phyloP scores from a whole-genome alignment of 352 stramenopile genomes.

The Pythium plurisporium region DNA sequence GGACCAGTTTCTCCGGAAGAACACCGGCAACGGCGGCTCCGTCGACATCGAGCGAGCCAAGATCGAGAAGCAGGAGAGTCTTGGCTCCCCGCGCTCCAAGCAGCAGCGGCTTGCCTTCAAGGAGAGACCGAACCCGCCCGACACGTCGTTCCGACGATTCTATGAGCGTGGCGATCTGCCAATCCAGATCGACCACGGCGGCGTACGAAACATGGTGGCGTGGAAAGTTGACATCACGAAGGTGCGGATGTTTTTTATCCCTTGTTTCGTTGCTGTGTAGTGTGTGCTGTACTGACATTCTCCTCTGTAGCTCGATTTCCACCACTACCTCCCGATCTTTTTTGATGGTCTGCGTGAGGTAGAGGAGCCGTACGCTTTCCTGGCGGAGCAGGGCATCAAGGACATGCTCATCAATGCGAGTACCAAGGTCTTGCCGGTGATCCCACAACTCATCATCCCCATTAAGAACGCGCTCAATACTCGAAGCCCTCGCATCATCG shows the following conservation, averaged over 20 bases:
- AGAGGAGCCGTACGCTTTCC: slow-evolving; percentile 95
- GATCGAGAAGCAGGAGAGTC: slow-evolving; percentile 36
- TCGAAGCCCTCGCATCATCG: slow-evolving; percentile 90
- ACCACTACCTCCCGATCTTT: slow-evolving; percentile 98
- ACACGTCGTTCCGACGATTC: slow-evolving; percentile 85
- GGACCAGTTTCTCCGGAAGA: slow-evolving; percentile 89
- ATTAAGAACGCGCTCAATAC: slow-evolving; percentile 97
- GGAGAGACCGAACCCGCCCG: slow-evolving; percentile 92
- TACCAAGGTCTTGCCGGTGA: slow-evolving; percentile 94
- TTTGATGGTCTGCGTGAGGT: slow-evolving; percentile 96
- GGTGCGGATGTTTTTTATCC: slow-evolving; percentile 24
- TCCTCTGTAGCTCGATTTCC: slow-evolving; percentile 93
- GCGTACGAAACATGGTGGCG: slow-evolving; percentile 94
- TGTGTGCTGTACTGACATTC: neutral
- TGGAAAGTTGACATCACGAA: slow-evolving; percentile 97
- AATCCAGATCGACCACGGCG: slow-evolving; percentile 95
- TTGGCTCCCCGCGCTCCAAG: slow-evolving; percentile 42
- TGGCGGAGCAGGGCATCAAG: slow-evolving; percentile 95
- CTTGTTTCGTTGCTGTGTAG: neutral
- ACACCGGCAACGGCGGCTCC: slow-evolving; percentile 84
- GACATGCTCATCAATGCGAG: slow-evolving; percentile 96
- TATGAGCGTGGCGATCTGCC: slow-evolving; percentile 94
- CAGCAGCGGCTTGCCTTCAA: slow-evolving; percentile 80
- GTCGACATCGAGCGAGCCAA: slow-evolving; percentile 64
- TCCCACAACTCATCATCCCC: slow-evolving; percentile 97